Base-by-base conservation (phyloP, 1,284 basidiomycete genomes). In the Cystobasidium pallidum region DNA sequence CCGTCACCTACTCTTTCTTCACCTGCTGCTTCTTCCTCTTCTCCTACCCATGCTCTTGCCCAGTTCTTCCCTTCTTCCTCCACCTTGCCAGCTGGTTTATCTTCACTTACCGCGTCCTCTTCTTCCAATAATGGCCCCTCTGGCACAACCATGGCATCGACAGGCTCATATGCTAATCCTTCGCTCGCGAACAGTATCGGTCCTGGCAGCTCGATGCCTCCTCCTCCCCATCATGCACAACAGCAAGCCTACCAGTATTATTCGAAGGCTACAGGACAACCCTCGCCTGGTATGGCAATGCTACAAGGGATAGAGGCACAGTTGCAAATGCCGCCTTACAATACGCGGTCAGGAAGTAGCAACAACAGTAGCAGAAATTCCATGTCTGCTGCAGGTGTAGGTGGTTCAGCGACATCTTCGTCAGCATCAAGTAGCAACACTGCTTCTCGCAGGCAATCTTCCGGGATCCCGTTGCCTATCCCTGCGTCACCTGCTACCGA, bases 271-370 rank as follows among this genome's bases (percentile, higher is more conserved):
- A n/a, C 66, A 49, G 52, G 30, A 36, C 13, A 15, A 21, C 13
- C 30, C 3, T 59, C 54, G 30, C 55, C 52, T 10, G 55, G 66
- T 21, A 11, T 59, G 43, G 68, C 68, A 30, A 39, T 71, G 47
- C 34, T 71, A 28, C 61, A 71, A 55, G 68, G 68, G 7, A 71
- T 71, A 49, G 68, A 71, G 47, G 68, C 68, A 26, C 68, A 71
- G 24, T 36, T 71, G 24, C 68, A 71, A 32, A 63, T 55, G 34
- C 68, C 59, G 6, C 49, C 68, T 8, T 71, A 63, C 39, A 63
- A 58, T 34, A 57, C 54, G 15, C 54, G 54, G 1, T 57, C 54
- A 55, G 67, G 67, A n/a, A n/a, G n/a, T 7, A 57, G 51, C 36
- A 66, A 36, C n/a, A 34, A 36, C 65, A 66, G 34, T 24, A 68